These are phyloP conservation scores for Phytophthora tubulina DNA, from an alignment of 352 stramenopile genomes.

Conservation along the genomic window DNA sequence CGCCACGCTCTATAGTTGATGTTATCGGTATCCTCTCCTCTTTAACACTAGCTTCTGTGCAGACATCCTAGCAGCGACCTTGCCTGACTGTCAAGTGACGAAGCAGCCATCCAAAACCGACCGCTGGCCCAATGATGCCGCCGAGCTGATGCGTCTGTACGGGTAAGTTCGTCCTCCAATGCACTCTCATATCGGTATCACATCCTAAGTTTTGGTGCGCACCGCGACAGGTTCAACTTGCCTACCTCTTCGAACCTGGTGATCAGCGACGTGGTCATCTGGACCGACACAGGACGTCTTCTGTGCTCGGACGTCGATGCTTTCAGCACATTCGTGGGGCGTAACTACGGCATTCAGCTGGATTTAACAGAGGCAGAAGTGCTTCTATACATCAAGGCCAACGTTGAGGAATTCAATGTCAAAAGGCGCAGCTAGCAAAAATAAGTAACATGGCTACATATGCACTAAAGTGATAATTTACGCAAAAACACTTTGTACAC, in stretches of 20 bases:
- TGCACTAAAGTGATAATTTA: not conserved
- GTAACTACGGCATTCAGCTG: slow-evolving; percentile 72
- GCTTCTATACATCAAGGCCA: slow-evolving; percentile 71
- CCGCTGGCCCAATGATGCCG: slow-evolving; percentile 55
- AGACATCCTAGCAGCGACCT: slow-evolving; percentile 66
- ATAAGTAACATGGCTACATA: slow-evolving; percentile 1
- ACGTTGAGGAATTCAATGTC: slow-evolving; percentile 68
- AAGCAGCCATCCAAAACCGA: slow-evolving; percentile 61
- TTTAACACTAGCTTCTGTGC: not conserved
- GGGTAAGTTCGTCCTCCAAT: slow-evolving; percentile 41
- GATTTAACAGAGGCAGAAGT: slow-evolving; percentile 74
- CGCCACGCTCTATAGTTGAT: not conserved
- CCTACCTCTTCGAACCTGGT: slow-evolving; percentile 55
- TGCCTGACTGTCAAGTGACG: slow-evolving; percentile 65
- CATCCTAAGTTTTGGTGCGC: slow-evolving; percentile 12
- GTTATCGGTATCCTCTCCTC: not conserved
- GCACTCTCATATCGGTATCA: not conserved
- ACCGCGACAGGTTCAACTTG: slow-evolving; percentile 32
- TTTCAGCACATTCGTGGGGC: slow-evolving; percentile 71
- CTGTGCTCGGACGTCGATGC: slow-evolving; percentile 69
- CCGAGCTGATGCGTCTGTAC: slow-evolving; percentile 56
- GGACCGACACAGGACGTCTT: slow-evolving; percentile 68
- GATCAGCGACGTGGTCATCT: slow-evolving; percentile 77
- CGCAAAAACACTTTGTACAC: not conserved
- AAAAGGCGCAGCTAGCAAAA: slow-evolving; percentile 30